These are phyloP conservation scores for Tuber aestivum DNA, from an alignment of 495 filamentous ascomycete species.

Conservation along the genomic window DNA sequence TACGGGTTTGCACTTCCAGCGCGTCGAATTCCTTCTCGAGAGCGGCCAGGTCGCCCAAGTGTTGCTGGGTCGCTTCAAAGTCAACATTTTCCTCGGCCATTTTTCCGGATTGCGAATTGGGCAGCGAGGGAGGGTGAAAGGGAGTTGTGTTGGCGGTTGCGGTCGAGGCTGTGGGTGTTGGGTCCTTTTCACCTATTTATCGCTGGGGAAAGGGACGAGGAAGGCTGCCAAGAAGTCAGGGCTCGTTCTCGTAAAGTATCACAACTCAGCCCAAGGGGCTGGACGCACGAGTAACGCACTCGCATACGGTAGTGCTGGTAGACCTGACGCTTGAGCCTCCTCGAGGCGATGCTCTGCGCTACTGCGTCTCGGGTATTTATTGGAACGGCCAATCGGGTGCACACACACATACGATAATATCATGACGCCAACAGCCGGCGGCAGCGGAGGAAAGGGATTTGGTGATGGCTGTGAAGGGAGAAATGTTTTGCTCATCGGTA, in stretches of 20 bases:
- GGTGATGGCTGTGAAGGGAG: background rate
- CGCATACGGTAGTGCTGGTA: background rate
- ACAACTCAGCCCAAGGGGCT: too few species aligned
- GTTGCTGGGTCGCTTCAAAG: slow-evolving; percentile 25
- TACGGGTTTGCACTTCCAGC: slow-evolving; percentile 64
- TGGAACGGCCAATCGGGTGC: background rate
- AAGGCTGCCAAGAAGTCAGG: slow-evolving; percentile 1
- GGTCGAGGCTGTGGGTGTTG: background rate
- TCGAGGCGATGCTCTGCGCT: background rate
- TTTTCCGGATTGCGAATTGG: background rate
- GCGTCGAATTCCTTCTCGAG: slow-evolving; percentile 67
- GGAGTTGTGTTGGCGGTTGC: background rate
- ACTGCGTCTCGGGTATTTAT: background rate
- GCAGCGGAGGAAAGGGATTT: background rate
- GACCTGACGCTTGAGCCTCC: background rate
- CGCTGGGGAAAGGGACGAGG: background rate
- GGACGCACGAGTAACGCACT: too few species aligned
- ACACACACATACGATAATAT: too few species aligned
- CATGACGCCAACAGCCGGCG: too few species aligned
- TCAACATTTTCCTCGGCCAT: slow-evolving; percentile 1
- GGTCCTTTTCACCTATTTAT: background rate
- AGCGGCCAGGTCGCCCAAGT: slow-evolving; percentile 50
- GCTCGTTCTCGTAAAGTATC: too few species aligned
- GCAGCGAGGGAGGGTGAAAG: background rate
- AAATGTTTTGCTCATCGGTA: background rate